phyloP scores from a whole-genome alignment of 768 basidiomycete species.

The Paxillus involutus region DNA sequence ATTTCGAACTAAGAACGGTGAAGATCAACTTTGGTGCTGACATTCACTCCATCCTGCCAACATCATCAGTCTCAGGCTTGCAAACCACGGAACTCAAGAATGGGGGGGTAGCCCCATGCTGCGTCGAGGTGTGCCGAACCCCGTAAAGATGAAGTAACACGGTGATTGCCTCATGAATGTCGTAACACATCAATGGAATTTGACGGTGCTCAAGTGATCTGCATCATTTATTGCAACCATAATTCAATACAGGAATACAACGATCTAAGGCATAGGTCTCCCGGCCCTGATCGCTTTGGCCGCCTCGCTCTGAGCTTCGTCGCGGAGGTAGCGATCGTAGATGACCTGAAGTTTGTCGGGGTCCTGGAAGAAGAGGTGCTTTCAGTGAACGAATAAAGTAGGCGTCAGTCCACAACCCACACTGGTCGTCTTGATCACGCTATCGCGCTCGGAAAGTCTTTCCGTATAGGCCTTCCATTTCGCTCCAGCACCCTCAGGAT shows the following conservation, averaged over 20 bases:
- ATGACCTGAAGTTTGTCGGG: slow-evolving; percentile 46
- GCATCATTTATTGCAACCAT: not conserved
- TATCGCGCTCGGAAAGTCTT: slow-evolving; percentile 41
- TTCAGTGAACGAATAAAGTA: not conserved
- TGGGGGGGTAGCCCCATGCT: too few species aligned
- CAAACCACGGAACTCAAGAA: too few species aligned
- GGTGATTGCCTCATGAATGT: too few species aligned
- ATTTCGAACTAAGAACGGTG: too few species aligned
- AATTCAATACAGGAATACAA: not conserved
- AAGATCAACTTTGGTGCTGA: too few species aligned
- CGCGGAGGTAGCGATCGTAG: slow-evolving; percentile 53
- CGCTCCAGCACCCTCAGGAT: slow-evolving; percentile 39
- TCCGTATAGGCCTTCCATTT: slow-evolving; percentile 48
- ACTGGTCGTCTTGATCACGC: slow-evolving; percentile 46
- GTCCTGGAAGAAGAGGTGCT: slow-evolving; percentile 23
- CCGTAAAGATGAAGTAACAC: too few species aligned
- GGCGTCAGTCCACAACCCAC: slow-evolving; percentile 21
- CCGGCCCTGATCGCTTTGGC: slow-evolving; percentile 52
- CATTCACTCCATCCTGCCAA: too few species aligned
- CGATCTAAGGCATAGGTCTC: slow-evolving; percentile 33
- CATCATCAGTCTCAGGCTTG: too few species aligned
- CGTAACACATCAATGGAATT: too few species aligned
- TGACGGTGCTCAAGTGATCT: not conserved
- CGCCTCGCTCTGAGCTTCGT: slow-evolving; percentile 55
- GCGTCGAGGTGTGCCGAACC: too few species aligned